Conservation (phyloP, 129 eudicot genomes). For the Chrysanthemum seticuspe region DNA sequence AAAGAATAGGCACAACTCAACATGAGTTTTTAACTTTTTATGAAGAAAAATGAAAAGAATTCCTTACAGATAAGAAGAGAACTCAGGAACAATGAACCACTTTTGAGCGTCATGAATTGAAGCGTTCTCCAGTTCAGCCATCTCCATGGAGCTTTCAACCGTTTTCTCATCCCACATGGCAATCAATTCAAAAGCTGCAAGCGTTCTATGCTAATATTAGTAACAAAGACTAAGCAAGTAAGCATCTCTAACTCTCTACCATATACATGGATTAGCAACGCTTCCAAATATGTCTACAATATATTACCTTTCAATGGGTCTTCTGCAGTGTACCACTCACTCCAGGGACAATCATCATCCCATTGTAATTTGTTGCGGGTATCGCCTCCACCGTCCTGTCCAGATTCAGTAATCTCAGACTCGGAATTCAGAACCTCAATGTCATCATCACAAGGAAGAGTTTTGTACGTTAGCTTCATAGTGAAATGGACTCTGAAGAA, state of each 20-base stretch:
- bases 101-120: slow-evolving; percentile 78
- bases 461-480: slow-evolving; percentile 85
- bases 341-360: slow-evolving; percentile 96
- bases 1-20: background rate
- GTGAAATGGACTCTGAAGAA: slow-evolving; percentile 65
- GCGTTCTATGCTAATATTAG: slow-evolving; percentile 24
- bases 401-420: slow-evolving; percentile 44
- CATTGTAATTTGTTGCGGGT: slow-evolving; percentile 61
- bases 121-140: slow-evolving; percentile 95
- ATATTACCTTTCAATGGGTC: slow-evolving; percentile 79
- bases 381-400: slow-evolving; percentile 39
- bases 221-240: background rate
- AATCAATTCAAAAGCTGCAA: slow-evolving; percentile 72
- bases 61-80: slow-evolving; percentile 67
- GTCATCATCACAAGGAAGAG: slow-evolving; percentile 71
- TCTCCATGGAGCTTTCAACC: slow-evolving; percentile 77
- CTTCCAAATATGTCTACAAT: slow-evolving; percentile 9
- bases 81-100: slow-evolving; percentile 73
- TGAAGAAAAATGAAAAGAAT: background rate
- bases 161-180: slow-evolving; percentile 67
- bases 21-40: background rate
- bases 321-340: slow-evolving; percentile 93
- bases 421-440: slow-evolving; percentile 47
- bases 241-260: background rate
- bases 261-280: slow-evolving; percentile 1